phyloP scores from a whole-genome alignment of 306 rosid genomes.

The Lathyrus tuberosus region DNA sequence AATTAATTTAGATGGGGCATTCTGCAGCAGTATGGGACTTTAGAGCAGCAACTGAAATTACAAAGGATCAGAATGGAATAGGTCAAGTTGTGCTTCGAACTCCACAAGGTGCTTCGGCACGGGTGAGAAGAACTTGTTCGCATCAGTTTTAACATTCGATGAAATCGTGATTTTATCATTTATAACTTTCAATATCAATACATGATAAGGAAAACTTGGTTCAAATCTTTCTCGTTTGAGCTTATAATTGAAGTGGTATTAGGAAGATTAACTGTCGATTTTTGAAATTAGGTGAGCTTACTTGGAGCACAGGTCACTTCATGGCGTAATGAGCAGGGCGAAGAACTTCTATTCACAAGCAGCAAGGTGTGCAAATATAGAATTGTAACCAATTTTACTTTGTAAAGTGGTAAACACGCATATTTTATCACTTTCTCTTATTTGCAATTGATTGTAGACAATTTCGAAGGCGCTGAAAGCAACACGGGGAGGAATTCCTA shows the following conservation, averaged over 20 bases:
- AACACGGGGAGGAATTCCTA: constrained; percentile 85
- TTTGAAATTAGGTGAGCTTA: constrained; percentile 75
- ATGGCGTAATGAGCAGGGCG: constrained; percentile 83
- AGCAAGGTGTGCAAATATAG: constrained; percentile 61
- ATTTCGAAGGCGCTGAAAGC: constrained; percentile 75
- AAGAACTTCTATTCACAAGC: constrained; percentile 92
- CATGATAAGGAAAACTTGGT: constrained; percentile 14
- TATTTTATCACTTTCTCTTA: constrained; percentile 23
- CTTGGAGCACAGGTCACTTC: constrained; percentile 92
- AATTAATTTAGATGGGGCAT: constrained; percentile 64
- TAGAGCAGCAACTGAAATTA: constrained; percentile 70
- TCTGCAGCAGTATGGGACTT: constrained; percentile 82
- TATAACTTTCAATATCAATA: constrained; percentile 5
- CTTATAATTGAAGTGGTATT: constrained; percentile 11
- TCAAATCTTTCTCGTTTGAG: constrained; percentile 18
- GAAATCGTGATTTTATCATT: constrained; percentile 20
- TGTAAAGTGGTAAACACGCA: constrained; percentile 26
- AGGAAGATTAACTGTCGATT: constrained; percentile 30
- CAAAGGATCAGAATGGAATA: constrained; percentile 81
- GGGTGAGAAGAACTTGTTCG: constrained; percentile 62
- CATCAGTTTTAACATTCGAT: constrained; percentile 5
- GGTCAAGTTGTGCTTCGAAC: constrained; percentile 71
- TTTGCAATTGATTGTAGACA: constrained; percentile 53
- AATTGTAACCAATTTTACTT: constrained; percentile 27
- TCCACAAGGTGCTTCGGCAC: constrained; percentile 73